Conservation (phyloP, 208 protist genomes). For the Leishmania turanica region DNA sequence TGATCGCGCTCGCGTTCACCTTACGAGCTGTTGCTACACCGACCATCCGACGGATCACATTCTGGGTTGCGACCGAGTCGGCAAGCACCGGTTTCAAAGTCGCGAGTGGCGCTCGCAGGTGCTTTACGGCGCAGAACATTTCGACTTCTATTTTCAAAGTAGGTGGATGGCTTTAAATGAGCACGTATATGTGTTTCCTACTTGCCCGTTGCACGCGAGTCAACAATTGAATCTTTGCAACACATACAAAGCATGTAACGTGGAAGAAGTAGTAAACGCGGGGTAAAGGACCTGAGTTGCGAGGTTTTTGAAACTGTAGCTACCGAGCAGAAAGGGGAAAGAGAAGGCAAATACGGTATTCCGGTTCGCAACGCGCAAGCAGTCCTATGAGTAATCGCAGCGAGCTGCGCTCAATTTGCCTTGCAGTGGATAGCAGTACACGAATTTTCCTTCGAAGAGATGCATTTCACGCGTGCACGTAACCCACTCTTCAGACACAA, state of each 20-base stretch:
- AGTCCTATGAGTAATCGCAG: neutral
- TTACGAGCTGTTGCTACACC: conserved; percentile 40
- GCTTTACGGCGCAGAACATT: conserved; percentile 59
- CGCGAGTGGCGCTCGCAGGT: conserved; percentile 54
- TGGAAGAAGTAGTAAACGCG: neutral
- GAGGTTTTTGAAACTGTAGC: neutral
- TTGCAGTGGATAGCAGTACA: neutral
- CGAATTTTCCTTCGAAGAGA: neutral
- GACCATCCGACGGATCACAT: conserved; percentile 60
- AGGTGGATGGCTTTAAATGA: neutral
- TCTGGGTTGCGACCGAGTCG: conserved; percentile 57
- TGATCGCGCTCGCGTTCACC: conserved; percentile 56
- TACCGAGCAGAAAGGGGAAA: neutral
- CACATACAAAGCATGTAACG: conserved; percentile 10
- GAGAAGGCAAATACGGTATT: neutral
- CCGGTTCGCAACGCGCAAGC: neutral
- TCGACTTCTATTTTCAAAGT: neutral
- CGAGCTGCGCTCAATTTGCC: neutral
- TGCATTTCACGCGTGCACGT: neutral
- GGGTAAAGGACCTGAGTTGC: conserved; percentile 3
- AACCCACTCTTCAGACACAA: neutral
- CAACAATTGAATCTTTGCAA: neutral
- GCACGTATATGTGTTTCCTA: neutral
- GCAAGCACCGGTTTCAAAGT: conserved; percentile 73
- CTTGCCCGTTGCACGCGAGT: neutral